Conservation (phyloP, 371 early-diverging fungal genomes). For the Saksenaea oblongispora region DNA sequence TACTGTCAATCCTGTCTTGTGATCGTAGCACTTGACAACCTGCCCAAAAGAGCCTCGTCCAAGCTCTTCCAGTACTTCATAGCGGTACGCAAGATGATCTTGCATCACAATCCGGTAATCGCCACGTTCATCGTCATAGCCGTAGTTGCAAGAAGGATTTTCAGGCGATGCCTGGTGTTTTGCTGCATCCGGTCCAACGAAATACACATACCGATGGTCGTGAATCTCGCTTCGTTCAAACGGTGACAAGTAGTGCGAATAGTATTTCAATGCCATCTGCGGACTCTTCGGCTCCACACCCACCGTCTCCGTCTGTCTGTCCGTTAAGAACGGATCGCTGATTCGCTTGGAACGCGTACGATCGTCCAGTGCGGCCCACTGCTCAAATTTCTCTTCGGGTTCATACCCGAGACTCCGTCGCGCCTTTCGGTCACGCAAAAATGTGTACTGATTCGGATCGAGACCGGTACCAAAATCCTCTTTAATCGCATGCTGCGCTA, state of each 20-base stretch:
- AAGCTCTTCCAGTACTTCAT: slow-evolving; percentile 84
- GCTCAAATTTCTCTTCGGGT: not conserved
- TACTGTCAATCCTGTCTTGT: slow-evolving; percentile 81
- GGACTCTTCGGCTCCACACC: slow-evolving; percentile 10
- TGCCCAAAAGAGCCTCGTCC: slow-evolving; percentile 99
- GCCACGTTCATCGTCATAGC: slow-evolving; percentile 92
- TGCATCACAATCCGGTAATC: slow-evolving; percentile 84
- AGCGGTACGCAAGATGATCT: slow-evolving; percentile 92
- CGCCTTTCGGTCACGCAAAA: not conserved
- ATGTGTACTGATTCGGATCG: not conserved
- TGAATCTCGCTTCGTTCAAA: slow-evolving; percentile 81
- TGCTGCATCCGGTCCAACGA: slow-evolving; percentile 67
- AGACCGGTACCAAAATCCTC: slow-evolving; percentile 9
- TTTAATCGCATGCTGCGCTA: slow-evolving; percentile 17
- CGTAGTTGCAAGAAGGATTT: slow-evolving; percentile 49
- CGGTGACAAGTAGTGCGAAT: slow-evolving; percentile 59
- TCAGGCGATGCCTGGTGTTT: slow-evolving; percentile 43
- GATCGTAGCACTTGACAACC: slow-evolving; percentile 92
- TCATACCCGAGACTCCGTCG: not conserved
- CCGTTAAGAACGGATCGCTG: not conserved
- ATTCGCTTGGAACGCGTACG: not conserved
- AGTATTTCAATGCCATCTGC: slow-evolving; percentile 44
- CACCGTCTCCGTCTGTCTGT: not conserved
- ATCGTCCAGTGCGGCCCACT: not conserved
- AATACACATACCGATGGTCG: slow-evolving; percentile 75